These are phyloP conservation scores for Rhododendron ovatum DNA, from an alignment of 148 eudicot species.

Conservation along the genomic window DNA sequence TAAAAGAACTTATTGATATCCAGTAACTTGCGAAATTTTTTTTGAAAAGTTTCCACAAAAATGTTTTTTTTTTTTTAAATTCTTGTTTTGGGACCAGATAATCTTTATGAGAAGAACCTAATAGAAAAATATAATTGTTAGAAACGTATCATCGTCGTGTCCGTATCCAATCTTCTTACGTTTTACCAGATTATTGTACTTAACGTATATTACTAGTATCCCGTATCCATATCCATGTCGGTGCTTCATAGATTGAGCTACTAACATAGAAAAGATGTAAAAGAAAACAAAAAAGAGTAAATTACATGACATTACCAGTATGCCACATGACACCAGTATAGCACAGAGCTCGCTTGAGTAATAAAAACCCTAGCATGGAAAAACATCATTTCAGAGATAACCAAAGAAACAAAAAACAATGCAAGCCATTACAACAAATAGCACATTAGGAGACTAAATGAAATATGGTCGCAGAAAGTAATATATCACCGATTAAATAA, in stretches of 20 bases:
- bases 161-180: too few relatives aligned
- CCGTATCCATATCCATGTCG: too few relatives aligned
- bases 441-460: background rate
- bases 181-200: too few relatives aligned
- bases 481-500: too few relatives aligned
- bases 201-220: too few relatives aligned
- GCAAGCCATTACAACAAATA: background rate
- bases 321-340: conserved; percentile 16
- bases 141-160: too few relatives aligned
- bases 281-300: background rate
- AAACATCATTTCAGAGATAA: background rate
- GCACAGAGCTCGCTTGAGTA: conserved; percentile 12
- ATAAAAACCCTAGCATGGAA: conserved; percentile 12
- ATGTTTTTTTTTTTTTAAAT: too few relatives aligned
- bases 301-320: conserved; percentile 19
- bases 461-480: too few relatives aligned
- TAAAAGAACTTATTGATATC: background rate
- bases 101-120: background rate
- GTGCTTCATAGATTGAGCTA: background rate
- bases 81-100: background rate
- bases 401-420: background rate
- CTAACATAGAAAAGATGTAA: background rate
- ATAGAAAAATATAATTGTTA: too few relatives aligned
- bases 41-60: background rate
- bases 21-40: background rate